phyloP scores from a whole-genome alignment of 371 early-diverging fungal species.

The Smittium mucronatum region DNA sequence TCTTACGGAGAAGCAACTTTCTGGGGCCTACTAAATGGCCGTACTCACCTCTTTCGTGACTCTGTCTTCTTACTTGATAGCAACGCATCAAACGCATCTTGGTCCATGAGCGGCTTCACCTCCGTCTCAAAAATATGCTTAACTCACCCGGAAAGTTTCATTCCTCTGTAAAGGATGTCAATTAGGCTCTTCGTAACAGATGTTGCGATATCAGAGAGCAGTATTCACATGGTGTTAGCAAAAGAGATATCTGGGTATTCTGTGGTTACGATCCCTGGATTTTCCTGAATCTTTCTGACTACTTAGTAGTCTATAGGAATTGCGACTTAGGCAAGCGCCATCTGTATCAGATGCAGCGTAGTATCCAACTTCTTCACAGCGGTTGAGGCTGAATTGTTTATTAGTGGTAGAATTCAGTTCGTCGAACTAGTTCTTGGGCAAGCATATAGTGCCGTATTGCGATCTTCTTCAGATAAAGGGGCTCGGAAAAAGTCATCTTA shows the following conservation, averaged over 20 bases:
- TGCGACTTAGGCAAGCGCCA: neutral
- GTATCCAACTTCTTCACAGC: neutral
- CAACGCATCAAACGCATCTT: neutral
- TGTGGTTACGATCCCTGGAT: neutral
- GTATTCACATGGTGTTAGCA: neutral
- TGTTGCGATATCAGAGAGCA: neutral
- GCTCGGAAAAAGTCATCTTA: neutral
- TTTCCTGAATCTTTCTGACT: neutral
- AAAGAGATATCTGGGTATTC: neutral
- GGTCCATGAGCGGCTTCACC: neutral
- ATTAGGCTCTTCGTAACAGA: neutral
- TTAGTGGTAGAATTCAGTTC: neutral
- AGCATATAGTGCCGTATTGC: neutral
- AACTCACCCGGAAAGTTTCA: neutral
- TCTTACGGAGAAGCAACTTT: neutral
- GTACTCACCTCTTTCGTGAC: neutral
- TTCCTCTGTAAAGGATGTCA: neutral
- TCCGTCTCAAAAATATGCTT: neutral
- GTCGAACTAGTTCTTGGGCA: conserved; percentile 5
- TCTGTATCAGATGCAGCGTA: neutral
- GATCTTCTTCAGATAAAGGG: conserved; percentile 1
- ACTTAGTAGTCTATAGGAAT: neutral
- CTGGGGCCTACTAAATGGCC: neutral
- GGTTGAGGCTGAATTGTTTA: neutral
- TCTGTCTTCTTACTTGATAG: neutral